phyloP scores from a whole-genome alignment of 2,329 filamentous ascomycete genomes.

The Colletotrichum higginsianum region DNA sequence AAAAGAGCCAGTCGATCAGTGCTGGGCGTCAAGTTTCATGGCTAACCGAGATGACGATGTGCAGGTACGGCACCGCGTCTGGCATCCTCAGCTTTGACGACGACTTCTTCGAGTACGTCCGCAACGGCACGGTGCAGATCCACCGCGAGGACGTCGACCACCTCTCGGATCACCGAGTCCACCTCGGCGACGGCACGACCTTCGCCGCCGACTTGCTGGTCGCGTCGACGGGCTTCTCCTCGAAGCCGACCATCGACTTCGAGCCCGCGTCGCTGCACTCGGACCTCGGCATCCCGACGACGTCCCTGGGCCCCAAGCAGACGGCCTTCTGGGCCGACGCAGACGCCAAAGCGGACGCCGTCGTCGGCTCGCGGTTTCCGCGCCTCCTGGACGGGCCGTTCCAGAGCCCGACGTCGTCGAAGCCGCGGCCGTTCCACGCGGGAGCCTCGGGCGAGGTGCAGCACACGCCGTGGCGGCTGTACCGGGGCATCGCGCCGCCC shows the following conservation, averaged over 20 bases:
- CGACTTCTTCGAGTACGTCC: conserved; percentile 70
- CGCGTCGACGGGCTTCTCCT: conserved; percentile 46
- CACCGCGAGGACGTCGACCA: conserved; percentile 68
- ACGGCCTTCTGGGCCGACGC: conserved; percentile 39
- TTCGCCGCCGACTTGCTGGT: conserved; percentile 65
- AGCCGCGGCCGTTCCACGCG: conserved; percentile 40
- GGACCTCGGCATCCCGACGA: conserved; percentile 44
- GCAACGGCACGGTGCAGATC: conserved; percentile 66
- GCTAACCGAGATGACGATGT: not conserved
- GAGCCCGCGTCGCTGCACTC: conserved; percentile 41
- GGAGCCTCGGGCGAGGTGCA: conserved; percentile 38
- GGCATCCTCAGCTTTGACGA: conserved; percentile 74
- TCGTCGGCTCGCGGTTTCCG: conserved; percentile 41
- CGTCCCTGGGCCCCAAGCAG: conserved; percentile 39
- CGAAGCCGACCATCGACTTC: conserved; percentile 46
- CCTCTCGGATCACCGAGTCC: conserved; percentile 60
- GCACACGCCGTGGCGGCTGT: conserved; percentile 47
- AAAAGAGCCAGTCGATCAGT: too few species aligned
- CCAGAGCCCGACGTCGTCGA: conserved; percentile 28
- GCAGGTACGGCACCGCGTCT: conserved; percentile 69
- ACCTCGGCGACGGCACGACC: conserved; percentile 61
- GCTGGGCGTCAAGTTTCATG: too few species aligned
- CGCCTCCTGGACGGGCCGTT: conserved; percentile 41
- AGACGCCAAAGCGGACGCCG: conserved; percentile 39
- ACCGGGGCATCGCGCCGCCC: conserved; percentile 48